Base-by-base conservation (phyloP, 2,329 filamentous ascomycete genomes). In the Neopestalotiopsis sp. region DNA sequence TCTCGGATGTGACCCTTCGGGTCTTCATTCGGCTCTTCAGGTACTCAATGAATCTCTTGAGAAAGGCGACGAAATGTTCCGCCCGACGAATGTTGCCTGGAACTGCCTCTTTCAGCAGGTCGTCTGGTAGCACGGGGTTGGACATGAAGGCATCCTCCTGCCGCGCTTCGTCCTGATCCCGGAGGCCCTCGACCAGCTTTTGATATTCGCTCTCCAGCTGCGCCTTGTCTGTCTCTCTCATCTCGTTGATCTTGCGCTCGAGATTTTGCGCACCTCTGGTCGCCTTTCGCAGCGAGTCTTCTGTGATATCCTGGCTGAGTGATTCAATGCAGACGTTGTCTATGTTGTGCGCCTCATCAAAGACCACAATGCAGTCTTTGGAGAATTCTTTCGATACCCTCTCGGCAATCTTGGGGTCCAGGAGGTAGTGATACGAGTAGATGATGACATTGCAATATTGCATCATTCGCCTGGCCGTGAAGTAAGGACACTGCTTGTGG, bases 311-410 rank as follows among this genome's bases (percentile, higher is more conserved):
- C 57, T 97, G 98, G 77, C 96, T 99, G 13, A 98, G 84, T 1
- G 96, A 95, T 78, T 99, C 96, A 73, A 99, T 99, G 79, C 97
- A 99, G 69, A 99, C 96, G 78, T 99, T 99, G 86, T 99, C 96
- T 74, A 99, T 99, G 77, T 99, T 99, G 83, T 99, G 96, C 14
- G 96, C 96, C 81, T 99, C 96, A 77, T 99, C 96, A 73, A 99
- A 99, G 3, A 99, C 96, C 24, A 99, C 94, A 66, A 99, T 99
- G 79, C 95, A 98, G 79, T 99, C 97, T 75, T 98, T 98, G 0
- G 96, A 98, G 12, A 99, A 89, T 76, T 99, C 96, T 79, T 92
- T 94, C 0, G 96, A 98, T 1, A 98, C 95, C 69, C 95, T 84
- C 78, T 99, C 96, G 13, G 96, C 96, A 75, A 99, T 99, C 79